Evolutionary conservation across 2,329 filamentous ascomycete species (phyloP), one percentile per base, ranked within the genome.

Genomic region (Erysiphe pulchra): DNA sequence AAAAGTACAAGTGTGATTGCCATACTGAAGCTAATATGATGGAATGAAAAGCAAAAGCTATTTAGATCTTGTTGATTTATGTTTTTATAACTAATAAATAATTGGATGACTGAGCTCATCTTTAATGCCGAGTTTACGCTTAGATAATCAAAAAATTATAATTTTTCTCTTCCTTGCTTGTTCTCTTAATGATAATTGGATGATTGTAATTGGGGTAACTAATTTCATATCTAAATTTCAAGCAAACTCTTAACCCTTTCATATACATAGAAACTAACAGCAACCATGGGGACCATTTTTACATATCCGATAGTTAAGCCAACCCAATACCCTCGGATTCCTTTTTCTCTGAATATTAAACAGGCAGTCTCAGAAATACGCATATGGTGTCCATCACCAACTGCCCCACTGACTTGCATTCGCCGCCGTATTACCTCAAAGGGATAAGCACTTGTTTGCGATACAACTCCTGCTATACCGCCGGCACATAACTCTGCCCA

Each of bases 391-490:
- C 87, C 86, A 58, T 95, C 86, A 1, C 90, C 90, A 0, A 95
- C 84, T 0, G 87, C 86, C 11, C 87, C 90, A 42, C 84, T 82
- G 13, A 98, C 90, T 60, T 98, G 90, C 87, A 98, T 95, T 42
- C 90, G 71, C 51, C 90, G 71, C 49, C 90, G 69, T 48, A 95
- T 80, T 14, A 98, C 83, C 61, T 98, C 90, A 2, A 98, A 68
- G 5, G 90, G 90, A 60, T 98, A 98, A 14, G 86, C 92, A 0
- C 78, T 74, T 0, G 87, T 93, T 61, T 98, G 90, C 8, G 84
- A 86, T 1, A 94, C 75, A 49, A 93, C 66, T 2, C 90, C 90
- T 0, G 90, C 86, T 10, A 90, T 60, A 1, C 86, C 90, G 42
- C 90, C 90, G 0, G 85, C 77, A 2, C 71, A 68, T 6, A 98